Evolutionary conservation across 108 stramenopile genomes (phyloP).

Genomic region (Skeletonema costatum): DNA sequence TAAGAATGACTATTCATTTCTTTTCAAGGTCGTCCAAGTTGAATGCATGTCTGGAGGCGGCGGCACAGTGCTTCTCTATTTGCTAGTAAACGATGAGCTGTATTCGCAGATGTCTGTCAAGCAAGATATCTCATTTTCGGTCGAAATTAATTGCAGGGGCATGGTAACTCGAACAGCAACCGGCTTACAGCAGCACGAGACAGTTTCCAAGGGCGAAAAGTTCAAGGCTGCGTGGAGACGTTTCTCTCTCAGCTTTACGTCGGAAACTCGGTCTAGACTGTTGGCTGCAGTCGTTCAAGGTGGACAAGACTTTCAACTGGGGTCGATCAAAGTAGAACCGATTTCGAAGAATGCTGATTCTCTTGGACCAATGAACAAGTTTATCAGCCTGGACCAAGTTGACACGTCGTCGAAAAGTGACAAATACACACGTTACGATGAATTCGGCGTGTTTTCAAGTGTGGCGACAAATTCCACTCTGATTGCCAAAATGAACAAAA

Average conservation of each 20-base stretch:
- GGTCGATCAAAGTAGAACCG: conserved; percentile 39
- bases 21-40: conserved; percentile 48
- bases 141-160: conserved; percentile 69
- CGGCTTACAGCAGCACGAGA: conserved; percentile 67
- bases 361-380: conserved; percentile 12
- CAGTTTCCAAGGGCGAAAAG: conserved; percentile 70
- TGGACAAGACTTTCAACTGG: conserved; percentile 70
- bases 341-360: background rate
- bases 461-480: conserved; percentile 6
- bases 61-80: conserved; percentile 65
- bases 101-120: conserved; percentile 1
- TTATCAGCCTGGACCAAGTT: background rate
- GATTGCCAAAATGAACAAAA: background rate
- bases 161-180: conserved; percentile 63
- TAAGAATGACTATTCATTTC: background rate
- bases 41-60: conserved; percentile 61
- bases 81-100: conserved; percentile 41
- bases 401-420: conserved; percentile 8
- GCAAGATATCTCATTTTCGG: conserved; percentile 36
- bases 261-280: conserved; percentile 52
- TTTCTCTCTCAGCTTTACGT: conserved; percentile 29
- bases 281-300: conserved; percentile 63
- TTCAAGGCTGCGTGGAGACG: conserved; percentile 78
- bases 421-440: conserved; percentile 28
- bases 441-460: conserved; percentile 36